These are phyloP conservation scores for Scortechinia acanthostroma DNA, from an alignment of 2,329 filamentous ascomycete genomes.

Conservation along the genomic window DNA sequence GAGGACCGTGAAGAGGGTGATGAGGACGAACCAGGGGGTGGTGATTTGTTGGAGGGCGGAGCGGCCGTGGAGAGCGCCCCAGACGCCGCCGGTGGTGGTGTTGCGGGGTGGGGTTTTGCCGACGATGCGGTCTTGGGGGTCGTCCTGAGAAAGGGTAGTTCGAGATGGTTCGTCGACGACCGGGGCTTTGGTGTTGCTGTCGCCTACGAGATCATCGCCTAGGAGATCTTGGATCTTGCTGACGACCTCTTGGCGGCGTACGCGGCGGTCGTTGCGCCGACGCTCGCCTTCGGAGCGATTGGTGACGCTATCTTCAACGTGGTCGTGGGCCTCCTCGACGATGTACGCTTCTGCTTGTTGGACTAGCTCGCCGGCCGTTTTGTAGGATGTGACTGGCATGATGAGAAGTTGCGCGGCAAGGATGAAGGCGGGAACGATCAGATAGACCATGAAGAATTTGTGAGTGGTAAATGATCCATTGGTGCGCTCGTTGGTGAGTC, in stretches of 20 bases:
- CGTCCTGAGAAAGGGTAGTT: no score
- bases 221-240: constrained; percentile 70
- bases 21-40: constrained; percentile 78
- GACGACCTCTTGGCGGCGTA: constrained; percentile 54
- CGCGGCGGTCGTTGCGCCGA: constrained; percentile 44
- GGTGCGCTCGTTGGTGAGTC: constrained; percentile 59
- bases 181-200: constrained; percentile 60
- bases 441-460: constrained; percentile 67
- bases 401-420: constrained; percentile 59
- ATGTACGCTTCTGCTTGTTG: constrained; percentile 55
- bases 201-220: constrained; percentile 39
- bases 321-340: constrained; percentile 18
- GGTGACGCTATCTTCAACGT: constrained; percentile 39
- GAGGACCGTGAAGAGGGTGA: constrained; percentile 69
- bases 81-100: constrained; percentile 57
- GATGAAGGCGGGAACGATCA: constrained; percentile 64
- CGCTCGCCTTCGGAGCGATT: constrained; percentile 48
- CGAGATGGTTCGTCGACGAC: constrained; percentile 61
- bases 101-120: background rate
- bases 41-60: constrained; percentile 67
- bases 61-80: constrained; percentile 75
- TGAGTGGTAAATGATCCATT: constrained; percentile 48
- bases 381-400: constrained; percentile 73
- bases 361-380: constrained; percentile 77
- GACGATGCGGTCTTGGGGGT: background rate